Evolutionary conservation across 192 early-diverging fungal species (phyloP).

Genomic region (Coemansia biformis): DNA sequence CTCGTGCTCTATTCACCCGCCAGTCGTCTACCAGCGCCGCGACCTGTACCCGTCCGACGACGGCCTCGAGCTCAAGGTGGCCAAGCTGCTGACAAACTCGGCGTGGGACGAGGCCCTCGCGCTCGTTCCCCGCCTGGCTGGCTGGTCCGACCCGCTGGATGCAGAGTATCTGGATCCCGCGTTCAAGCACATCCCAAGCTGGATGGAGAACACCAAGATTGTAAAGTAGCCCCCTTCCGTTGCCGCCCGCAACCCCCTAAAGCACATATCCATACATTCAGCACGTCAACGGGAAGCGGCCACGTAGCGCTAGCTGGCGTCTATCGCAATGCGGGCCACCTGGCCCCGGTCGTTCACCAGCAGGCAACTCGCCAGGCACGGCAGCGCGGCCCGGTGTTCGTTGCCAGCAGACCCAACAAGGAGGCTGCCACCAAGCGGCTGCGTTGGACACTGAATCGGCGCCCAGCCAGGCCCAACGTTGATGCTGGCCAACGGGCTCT

Average conservation of each 20-base stretch:
- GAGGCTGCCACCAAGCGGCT: constrained; percentile 43
- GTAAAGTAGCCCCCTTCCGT: too few species aligned
- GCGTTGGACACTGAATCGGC: constrained; percentile 37
- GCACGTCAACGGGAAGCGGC: too few species aligned
- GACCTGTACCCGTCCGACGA: constrained; percentile 47
- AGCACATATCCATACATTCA: not conserved
- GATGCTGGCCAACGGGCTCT: constrained; percentile 22
- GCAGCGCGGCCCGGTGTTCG: constrained; percentile 17
- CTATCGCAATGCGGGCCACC: constrained; percentile 4
- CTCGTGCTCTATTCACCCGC: constrained; percentile 37
- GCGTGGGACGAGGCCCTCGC: constrained; percentile 31
- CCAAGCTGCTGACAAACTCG: constrained; percentile 19
- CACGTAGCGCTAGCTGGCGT: too few species aligned
- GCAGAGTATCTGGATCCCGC: constrained; percentile 19
- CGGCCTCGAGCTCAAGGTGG: constrained; percentile 35
- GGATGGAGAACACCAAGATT: constrained; percentile 34
- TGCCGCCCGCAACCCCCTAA: too few species aligned
- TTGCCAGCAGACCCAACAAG: constrained; percentile 17
- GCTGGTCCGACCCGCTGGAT: constrained; percentile 36
- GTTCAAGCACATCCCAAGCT: constrained; percentile 34
- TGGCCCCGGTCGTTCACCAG: constrained; percentile 22
- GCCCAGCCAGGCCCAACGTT: constrained; percentile 31
- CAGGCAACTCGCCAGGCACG: constrained; percentile 18
- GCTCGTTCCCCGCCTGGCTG: constrained; percentile 21
- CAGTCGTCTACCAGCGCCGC: constrained; percentile 45